phyloP scores from a whole-genome alignment of 1,139 yeast genomes.

The Saccharomycopsis hybrid region DNA sequence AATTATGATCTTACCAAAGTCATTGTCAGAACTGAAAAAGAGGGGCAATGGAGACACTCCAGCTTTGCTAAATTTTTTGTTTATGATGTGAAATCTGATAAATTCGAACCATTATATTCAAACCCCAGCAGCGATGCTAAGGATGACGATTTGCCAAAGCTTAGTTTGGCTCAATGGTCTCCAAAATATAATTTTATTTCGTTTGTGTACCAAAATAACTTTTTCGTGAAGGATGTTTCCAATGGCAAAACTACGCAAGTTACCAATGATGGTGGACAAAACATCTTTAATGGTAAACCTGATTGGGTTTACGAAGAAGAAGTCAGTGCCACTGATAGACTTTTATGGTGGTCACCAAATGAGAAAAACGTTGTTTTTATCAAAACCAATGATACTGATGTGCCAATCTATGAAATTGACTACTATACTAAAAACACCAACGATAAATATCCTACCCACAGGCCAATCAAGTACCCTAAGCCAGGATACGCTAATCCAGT shows the following conservation, averaged over 20 bases:
- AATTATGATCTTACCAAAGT: slow-evolving; percentile 28
- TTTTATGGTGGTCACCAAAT: slow-evolving; percentile 87
- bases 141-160: slow-evolving; percentile 24
- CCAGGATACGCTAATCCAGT: slow-evolving; percentile 76
- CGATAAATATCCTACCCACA: slow-evolving; percentile 49
- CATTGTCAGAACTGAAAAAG: slow-evolving; percentile 29
- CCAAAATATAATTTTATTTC: slow-evolving; percentile 64
- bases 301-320: slow-evolving; percentile 99
- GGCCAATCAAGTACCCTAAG: slow-evolving; percentile 72
- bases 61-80: slow-evolving; percentile 62
- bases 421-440: slow-evolving; percentile 44
- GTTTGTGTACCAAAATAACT: slow-evolving; percentile 57
- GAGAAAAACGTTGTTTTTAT: slow-evolving; percentile 60
- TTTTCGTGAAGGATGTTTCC: slow-evolving; percentile 43
- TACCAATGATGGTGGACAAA: slow-evolving; percentile 61
- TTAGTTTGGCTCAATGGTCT: slow-evolving; percentile 65
- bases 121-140: too few relatives aligned
- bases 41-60: slow-evolving; percentile 73
- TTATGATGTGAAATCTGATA: slow-evolving; percentile 35
- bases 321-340: slow-evolving; percentile 53
- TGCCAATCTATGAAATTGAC: slow-evolving; percentile 58
- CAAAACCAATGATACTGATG: slow-evolving; percentile 64
- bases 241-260: slow-evolving; percentile 33
- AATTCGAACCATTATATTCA: slow-evolving; percentile 33
- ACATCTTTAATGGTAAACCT: slow-evolving; percentile 77